These are phyloP conservation scores for Diaporthe longicolla DNA, from an alignment of 2,329 filamentous ascomycete species.

Conservation along the genomic window DNA sequence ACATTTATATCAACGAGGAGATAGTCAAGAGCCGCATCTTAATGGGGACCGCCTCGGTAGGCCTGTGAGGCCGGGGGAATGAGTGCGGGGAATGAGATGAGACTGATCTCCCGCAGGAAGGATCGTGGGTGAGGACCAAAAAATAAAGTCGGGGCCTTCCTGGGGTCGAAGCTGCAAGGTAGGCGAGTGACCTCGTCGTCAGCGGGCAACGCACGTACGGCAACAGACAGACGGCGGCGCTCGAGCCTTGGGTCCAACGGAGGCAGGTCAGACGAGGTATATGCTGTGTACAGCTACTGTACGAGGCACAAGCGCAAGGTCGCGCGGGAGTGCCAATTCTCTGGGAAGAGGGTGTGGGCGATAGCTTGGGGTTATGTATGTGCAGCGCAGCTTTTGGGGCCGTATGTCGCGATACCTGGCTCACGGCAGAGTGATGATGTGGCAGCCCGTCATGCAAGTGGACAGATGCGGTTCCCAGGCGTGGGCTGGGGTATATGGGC, in stretches of 20 bases:
- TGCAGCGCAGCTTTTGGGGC: slow-evolving; percentile 49
- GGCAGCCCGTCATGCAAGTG: slow-evolving; percentile 62
- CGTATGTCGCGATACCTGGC: slow-evolving; percentile 55
- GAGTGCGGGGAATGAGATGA: slow-evolving; percentile 47
- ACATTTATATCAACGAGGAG: slow-evolving; percentile 43
- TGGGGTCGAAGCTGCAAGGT: slow-evolving; percentile 43
- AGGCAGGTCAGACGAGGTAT: slow-evolving; percentile 45
- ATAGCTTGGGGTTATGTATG: slow-evolving; percentile 27
- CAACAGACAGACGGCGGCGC: slow-evolving; percentile 37
- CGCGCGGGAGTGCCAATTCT: slow-evolving; percentile 48
- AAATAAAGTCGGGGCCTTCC: slow-evolving; percentile 41
- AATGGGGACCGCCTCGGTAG: slow-evolving; percentile 41
- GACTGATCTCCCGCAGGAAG: slow-evolving; percentile 44
- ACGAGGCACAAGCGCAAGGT: slow-evolving; percentile 49
- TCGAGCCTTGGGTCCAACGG: slow-evolving; percentile 37
- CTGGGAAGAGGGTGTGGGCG: slow-evolving; percentile 52
- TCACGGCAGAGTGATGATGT: slow-evolving; percentile 61
- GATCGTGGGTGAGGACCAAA: slow-evolving; percentile 41
- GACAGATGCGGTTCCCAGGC: slow-evolving; percentile 58
- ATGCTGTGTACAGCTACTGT: slow-evolving; percentile 51
- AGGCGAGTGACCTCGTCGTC: slow-evolving; percentile 42
- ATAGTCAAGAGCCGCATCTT: slow-evolving; percentile 50
- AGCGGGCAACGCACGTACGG: slow-evolving; percentile 35
- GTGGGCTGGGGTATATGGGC: slow-evolving; percentile 48
- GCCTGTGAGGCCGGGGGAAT: slow-evolving; percentile 40